Evolutionary conservation across 2,329 filamentous ascomycete genomes (phyloP), one percentile per base, ranked within the genome.

Genomic region (Aspergillus vadensis): DNA sequence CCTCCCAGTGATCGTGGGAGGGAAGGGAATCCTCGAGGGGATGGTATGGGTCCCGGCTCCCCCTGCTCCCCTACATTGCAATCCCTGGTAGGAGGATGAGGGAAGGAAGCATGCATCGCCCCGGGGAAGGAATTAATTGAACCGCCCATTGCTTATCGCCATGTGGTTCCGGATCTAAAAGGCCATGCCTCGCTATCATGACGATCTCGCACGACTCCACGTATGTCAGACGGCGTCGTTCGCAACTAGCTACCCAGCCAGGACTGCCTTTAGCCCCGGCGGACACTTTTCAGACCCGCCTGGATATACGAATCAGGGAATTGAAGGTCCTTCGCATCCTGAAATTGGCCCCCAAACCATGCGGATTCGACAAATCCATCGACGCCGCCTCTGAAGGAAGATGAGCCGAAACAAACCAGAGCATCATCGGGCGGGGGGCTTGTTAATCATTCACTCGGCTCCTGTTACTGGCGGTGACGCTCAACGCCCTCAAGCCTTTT

Each of bases 111-210:
- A 55, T 55, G 39, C 53, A 55, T 55, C 39, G 51, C 50, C 44
- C 52, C 23, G 38, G 36, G 48, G 21, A 39, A 32, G 44, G 27
- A 43, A 39, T 53, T 55, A 39, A 57, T 58, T 56, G 54, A 60
- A 55, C 58, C 54, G 55, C 50, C 51, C 55, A 60, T 59, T 63
- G 59, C 64, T 63, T 66, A 65, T 67, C 61, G 65, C 65, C 65
- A 67, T 66, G 65, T 67, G 65, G 65, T 62, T 55, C 54, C 19
- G 59, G 61, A 65, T 66, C 62, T 61, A 55, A 54, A 61, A 51
- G 53, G 39, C 53, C 53, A 55, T 55, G 53, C 53, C 58, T 51
- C 44, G 59, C 59, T 66, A 55, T 54, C 61, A 65, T 57, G 59
- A 61, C 56, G 64, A 65, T 65, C 64, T 58, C 51, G 59, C 62